Evolutionary conservation across 2,329 filamentous ascomycete species (phyloP), one percentile per base, ranked within the genome.

Genomic region (Pseudogymnoascus sp.): DNA sequence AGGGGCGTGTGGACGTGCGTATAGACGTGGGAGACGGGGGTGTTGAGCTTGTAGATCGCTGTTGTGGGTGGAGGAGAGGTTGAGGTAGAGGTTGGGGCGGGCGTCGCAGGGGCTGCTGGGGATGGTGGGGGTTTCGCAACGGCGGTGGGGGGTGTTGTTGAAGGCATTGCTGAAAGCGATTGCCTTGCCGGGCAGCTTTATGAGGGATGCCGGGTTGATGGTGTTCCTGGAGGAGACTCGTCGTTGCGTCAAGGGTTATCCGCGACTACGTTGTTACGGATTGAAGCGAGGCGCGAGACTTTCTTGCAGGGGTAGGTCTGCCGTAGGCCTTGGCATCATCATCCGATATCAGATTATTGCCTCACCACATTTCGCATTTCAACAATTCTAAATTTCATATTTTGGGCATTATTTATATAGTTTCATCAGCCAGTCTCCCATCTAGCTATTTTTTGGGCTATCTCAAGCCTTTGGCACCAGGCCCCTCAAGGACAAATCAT

Each of bases 401-500:
- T 36, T 40, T 37, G 14, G 31, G 31, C 9, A 37, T 40, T 40
- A 60, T 34, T 40, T 60, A n/a, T 37, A 37, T 56, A 56, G 25
- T 37, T 46, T 34, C 11, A 37, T 37, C 16, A 23, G 56, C 16
- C 31, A 18, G 53, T 9, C 2, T 59, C 16, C 56, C 56, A 21
- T 59, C 8, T 31, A 53, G 7, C 23, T 31, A 37, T 60, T 23
- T 31, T 28, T 31, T 34, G 12, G 23, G 21, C 3, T 40, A 23
- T 60, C 16, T 60, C 14, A 23, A 60, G 67, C 62, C 40, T 68
- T 72, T 38, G 88, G 85, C 59, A 96, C 82, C 72, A 97, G 75
- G 60, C 95, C 93, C 64, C 95, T 84, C 72, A 99, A 78, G 23
- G 90, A 93, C 63, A 99, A 79, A 75, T 99, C 95, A 73, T 99